Conservation (phyloP, 495 filamentous ascomycete genomes). For the Ascobolus immersus region DNA sequence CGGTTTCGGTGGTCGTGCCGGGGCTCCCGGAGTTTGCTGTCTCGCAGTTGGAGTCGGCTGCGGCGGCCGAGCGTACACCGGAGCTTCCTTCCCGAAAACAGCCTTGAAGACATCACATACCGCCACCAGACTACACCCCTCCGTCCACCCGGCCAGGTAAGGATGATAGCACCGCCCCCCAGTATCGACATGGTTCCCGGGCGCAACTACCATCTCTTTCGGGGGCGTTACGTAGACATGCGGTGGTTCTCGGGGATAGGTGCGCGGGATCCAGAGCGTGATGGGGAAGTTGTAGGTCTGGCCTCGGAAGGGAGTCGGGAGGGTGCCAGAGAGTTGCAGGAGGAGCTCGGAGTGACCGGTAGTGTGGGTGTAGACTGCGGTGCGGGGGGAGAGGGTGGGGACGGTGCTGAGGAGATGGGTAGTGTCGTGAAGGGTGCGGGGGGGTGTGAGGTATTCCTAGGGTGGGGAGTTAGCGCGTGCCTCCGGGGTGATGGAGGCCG, state of each 20-base stretch:
- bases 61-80: constrained; percentile 50
- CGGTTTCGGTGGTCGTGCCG: constrained; percentile 45
- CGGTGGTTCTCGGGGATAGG: constrained; percentile 65
- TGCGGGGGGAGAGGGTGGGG: constrained; percentile 64
- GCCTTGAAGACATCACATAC: constrained; percentile 61
- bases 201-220: constrained; percentile 64
- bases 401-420: constrained; percentile 58
- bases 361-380: constrained; percentile 89
- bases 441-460: constrained; percentile 80
- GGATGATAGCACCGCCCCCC: constrained; percentile 90
- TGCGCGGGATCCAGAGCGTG: constrained; percentile 82
- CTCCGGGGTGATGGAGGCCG: constrained; percentile 2
- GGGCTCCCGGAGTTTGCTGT: constrained; percentile 27
- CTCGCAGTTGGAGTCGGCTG: constrained; percentile 21
- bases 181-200: constrained; percentile 84
- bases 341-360: constrained; percentile 70
- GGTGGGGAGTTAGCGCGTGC: constrained; percentile 1
- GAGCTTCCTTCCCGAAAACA: constrained; percentile 83
- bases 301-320: constrained; percentile 72
- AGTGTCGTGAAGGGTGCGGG: constrained; percentile 77
- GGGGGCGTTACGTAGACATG: constrained; percentile 71
- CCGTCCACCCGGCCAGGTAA: constrained; percentile 68
- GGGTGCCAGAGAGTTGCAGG: constrained; percentile 58
- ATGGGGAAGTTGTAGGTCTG: constrained; percentile 77
- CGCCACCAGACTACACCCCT: constrained; percentile 60